Evolutionary conservation across 176 grass and related monocot genomes (phyloP), one percentile per base, ranked within the genome.

Genomic region (Eleusine indica): DNA sequence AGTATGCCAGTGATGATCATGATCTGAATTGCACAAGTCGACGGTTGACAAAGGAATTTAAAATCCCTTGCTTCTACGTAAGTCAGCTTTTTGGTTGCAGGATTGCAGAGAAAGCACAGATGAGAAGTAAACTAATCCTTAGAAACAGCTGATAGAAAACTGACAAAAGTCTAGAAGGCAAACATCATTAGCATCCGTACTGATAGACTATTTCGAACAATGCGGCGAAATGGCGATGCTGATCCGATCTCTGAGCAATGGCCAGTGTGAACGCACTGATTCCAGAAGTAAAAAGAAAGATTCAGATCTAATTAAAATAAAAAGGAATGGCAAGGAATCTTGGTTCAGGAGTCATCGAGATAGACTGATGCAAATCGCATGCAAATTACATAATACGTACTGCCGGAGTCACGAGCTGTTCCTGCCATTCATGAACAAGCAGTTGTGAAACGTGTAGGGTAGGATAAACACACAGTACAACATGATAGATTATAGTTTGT

Each of bases 181-280:
- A 35, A 35, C 32, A 35, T 35, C 32, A 35, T 35, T 35, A 35
- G 32, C 32, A 35, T 35, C 32, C 32, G 32, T 35, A 35, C 32
- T 35, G 32, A 35, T 35, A 35, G 32, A 35, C 25, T 35, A 35
- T 35, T 35, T 35, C 32, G 32, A 35, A 35, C 32, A 35, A 35
- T 35, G 32, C 32, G 32, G 32, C 32, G 32, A 35, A 35, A 35
- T 35, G 32, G 32, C 32, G 32, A 35, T 35, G 32, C 32, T 35
- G 72, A 75, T 75, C 71, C 44, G 81, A 83, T 75, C 70, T 38
- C 8, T 40, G 14, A 41, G 47, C 61, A 68, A 63, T 68, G 29
- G 13, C 7, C 9, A 6, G n/a, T 46, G 51, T 17, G 12, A 61
- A 42, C 17, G 54, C 80, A 21, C 25, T 64, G 11, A 64, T 29